Evolutionary conservation across 2,329 filamentous ascomycete species (phyloP).

Genomic region (Botryotinia convoluta): DNA sequence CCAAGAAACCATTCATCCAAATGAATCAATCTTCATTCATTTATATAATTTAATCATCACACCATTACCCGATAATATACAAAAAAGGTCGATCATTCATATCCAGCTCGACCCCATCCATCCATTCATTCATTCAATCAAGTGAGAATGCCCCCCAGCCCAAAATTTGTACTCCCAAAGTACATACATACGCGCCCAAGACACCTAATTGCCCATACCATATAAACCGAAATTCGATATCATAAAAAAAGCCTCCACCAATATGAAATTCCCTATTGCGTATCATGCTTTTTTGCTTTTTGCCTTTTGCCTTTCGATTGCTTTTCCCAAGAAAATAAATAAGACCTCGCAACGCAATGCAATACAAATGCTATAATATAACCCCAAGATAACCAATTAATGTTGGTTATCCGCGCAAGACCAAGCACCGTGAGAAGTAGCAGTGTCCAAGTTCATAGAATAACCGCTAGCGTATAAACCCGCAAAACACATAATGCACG

Average conservation of each 20-base stretch:
- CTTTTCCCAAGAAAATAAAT: not conserved
- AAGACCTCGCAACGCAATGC: not conserved
- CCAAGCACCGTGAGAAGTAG: constrained; percentile 4
- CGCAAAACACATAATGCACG: constrained; percentile 22
- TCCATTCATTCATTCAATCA: not conserved
- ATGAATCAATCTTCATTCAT: not conserved
- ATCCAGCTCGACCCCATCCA: not conserved
- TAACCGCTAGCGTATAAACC: constrained; percentile 25
- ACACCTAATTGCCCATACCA: not conserved
- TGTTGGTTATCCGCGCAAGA: constrained; percentile 17
- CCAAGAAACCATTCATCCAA: not conserved
- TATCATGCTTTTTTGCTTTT: not conserved
- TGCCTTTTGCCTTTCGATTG: not conserved
- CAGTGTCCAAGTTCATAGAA: constrained; percentile 1
- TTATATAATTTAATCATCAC: not conserved
- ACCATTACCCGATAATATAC: constrained; percentile 2
- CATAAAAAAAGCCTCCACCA: not conserved
- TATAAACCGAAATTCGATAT: not conserved
- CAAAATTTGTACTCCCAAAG: not conserved
- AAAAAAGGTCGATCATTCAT: not conserved
- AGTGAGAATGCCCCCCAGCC: not conserved
- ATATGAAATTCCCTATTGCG: not conserved
- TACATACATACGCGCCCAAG: not conserved
- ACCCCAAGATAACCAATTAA: not conserved
- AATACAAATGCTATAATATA: not conserved